Conservation (phyloP, 1,284 basidiomycete genomes). For the Kalmanozyma brasiliensis region DNA sequence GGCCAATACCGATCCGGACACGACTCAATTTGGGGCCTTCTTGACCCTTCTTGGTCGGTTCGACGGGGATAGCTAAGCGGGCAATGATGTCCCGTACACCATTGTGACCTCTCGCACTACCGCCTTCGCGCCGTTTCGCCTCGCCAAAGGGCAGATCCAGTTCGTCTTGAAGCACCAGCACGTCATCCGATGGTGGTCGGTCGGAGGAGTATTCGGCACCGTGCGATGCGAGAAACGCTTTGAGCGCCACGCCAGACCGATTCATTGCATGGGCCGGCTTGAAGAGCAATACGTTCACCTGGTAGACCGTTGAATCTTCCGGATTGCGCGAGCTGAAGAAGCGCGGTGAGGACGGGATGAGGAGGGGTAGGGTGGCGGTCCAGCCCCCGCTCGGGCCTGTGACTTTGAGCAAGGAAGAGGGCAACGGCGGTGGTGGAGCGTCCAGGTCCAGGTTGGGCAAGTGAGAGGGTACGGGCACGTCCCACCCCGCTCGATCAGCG, state of each 20-base stretch:
- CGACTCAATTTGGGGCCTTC: constrained; percentile 5
- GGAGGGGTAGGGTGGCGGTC: constrained; percentile 4
- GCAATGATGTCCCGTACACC: constrained; percentile 27
- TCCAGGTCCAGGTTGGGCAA: neutral
- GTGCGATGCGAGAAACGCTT: constrained; percentile 10
- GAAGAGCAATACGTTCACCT: constrained; percentile 21
- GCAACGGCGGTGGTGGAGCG: neutral
- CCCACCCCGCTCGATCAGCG: constrained; percentile 6
- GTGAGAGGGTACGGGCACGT: neutral
- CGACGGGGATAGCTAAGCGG: constrained; percentile 8
- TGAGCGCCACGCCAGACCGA: constrained; percentile 24
- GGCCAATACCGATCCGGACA: constrained; percentile 28
- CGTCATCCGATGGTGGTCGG: constrained; percentile 1
- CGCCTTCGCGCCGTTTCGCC: constrained; percentile 13
- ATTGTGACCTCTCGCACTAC: constrained; percentile 39
- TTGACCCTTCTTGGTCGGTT: neutral
- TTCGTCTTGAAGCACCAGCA: constrained; percentile 41
- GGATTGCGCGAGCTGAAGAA: neutral
- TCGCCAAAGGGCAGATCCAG: constrained; percentile 23
- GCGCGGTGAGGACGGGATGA: constrained; percentile 6
- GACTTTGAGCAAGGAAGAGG: neutral
- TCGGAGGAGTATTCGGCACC: neutral
- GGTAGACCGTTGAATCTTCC: constrained; percentile 6
- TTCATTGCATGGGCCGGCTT: constrained; percentile 42
- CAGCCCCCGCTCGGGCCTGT: constrained; percentile 15